phyloP scores from a whole-genome alignment of 139 green algal species.

The Auxenochlorella pyrenoidosa region DNA sequence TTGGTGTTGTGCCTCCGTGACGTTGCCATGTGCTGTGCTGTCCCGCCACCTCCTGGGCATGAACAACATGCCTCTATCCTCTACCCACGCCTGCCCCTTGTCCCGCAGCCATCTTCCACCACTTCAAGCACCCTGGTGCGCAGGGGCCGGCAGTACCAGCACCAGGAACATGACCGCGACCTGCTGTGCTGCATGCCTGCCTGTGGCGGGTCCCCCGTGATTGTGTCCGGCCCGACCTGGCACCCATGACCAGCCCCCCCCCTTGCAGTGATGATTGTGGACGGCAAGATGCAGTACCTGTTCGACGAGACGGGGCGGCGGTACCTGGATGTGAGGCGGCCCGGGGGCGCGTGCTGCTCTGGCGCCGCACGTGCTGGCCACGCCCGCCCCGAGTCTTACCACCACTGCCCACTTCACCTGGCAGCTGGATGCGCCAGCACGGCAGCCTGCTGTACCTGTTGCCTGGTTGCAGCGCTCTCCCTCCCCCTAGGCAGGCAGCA shows the following conservation, averaged over 20 bases:
- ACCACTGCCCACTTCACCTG: too few relatives aligned
- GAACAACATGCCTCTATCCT: too few relatives aligned
- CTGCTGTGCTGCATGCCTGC: not conserved
- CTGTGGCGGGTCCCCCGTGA: not conserved
- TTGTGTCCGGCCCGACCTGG: not conserved
- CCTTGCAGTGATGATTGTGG: slow-evolving; percentile 92
- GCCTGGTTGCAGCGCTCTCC: not conserved
- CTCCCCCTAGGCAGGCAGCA: not conserved
- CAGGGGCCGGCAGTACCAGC: too few relatives aligned
- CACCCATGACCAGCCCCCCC: slow-evolving; percentile 47
- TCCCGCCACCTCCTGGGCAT: too few relatives aligned
- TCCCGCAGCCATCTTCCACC: slow-evolving; percentile 48
- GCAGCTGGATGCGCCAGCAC: too few relatives aligned
- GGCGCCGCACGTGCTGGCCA: not conserved
- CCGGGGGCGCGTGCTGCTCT: not conserved
- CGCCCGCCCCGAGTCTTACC: too few relatives aligned
- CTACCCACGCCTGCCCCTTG: not conserved
- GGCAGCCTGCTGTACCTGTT: not conserved
- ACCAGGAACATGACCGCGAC: too few relatives aligned
- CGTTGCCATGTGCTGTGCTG: too few relatives aligned
- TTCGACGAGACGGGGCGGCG: slow-evolving; percentile 92
- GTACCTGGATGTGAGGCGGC: slow-evolving; percentile 88
- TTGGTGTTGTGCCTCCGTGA: too few relatives aligned
- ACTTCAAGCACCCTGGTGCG: slow-evolving; percentile 52
- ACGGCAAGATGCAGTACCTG: slow-evolving; percentile 98